Conservation (phyloP, 257 asterid species). For the Haberlea rhodopensis region DNA sequence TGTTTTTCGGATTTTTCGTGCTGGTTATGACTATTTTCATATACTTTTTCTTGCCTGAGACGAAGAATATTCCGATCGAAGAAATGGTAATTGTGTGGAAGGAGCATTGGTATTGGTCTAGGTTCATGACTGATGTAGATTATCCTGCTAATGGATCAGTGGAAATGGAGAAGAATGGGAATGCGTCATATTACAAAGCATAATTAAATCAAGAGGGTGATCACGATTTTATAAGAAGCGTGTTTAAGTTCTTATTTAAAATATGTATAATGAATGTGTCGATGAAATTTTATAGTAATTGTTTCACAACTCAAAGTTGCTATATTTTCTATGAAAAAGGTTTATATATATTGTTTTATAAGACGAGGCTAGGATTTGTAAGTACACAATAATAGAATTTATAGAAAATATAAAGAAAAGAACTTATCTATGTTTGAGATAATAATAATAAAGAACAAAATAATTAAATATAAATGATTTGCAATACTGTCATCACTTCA, state of each 20-base stretch:
- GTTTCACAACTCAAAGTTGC: no score
- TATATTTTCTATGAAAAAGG: not conserved
- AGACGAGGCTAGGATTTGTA: no score
- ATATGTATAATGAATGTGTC: not conserved
- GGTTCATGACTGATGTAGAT: constrained; percentile 44
- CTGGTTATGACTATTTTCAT: constrained; percentile 54
- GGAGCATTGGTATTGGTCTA: constrained; percentile 78
- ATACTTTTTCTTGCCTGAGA: constrained; percentile 73
- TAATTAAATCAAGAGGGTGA: no score
- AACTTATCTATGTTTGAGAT: no score
- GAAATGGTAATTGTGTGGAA: constrained; percentile 79
- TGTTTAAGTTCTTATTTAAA: not conserved
- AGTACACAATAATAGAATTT: no score
- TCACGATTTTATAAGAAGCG: no score
- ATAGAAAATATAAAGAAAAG: no score
- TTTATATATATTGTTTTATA: no score
- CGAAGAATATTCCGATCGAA: constrained; percentile 75
- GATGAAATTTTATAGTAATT: not conserved
- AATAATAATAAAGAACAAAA: no score
- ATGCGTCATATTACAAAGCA: constrained; percentile 23
- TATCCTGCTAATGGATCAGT: constrained; percentile 25
- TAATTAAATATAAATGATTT: no score
- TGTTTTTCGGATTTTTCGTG: constrained; percentile 65
- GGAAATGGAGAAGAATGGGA: constrained; percentile 25
- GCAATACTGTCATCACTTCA: no score